These are phyloP conservation scores for Euptelea pleiosperma DNA, from an alignment of 164 flowering plant genomes.

Conservation along the genomic window DNA sequence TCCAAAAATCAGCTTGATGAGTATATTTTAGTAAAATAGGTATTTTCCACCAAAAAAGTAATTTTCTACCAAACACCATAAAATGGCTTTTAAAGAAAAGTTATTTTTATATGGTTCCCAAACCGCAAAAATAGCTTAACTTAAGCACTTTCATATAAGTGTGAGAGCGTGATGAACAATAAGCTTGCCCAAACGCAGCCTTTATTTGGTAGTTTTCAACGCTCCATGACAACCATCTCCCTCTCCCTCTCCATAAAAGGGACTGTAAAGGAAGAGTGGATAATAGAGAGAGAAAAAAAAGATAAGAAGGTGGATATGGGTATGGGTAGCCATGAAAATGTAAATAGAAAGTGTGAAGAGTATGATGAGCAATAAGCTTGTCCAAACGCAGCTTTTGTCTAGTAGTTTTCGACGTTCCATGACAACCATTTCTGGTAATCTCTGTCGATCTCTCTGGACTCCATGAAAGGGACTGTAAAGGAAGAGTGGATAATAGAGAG, in stretches of 20 bases:
- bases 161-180: too few species aligned
- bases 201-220: conserved; percentile 17
- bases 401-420: conserved; percentile 31
- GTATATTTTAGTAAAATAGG: too few species aligned
- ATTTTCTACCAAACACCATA: too few species aligned
- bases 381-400: too few species aligned
- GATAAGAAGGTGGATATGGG: background rate
- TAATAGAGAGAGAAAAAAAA: conserved; percentile 16
- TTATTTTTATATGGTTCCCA: too few species aligned
- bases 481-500: background rate
- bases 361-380: background rate
- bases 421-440: conserved; percentile 34
- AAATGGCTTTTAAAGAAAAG: too few species aligned
- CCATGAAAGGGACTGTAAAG: conserved; percentile 1
- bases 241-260: background rate
- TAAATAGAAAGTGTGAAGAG: background rate
- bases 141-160: too few species aligned
- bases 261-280: background rate
- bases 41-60: too few species aligned
- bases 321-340: conserved; percentile 8
- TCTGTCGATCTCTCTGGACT: background rate
- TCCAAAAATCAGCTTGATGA: too few species aligned
- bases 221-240: conserved; percentile 40
- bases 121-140: too few species aligned
- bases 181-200: too few species aligned